Evolutionary conservation across 1,139 yeast species (phyloP).

Genomic region (Pichiaceae sp.): DNA sequence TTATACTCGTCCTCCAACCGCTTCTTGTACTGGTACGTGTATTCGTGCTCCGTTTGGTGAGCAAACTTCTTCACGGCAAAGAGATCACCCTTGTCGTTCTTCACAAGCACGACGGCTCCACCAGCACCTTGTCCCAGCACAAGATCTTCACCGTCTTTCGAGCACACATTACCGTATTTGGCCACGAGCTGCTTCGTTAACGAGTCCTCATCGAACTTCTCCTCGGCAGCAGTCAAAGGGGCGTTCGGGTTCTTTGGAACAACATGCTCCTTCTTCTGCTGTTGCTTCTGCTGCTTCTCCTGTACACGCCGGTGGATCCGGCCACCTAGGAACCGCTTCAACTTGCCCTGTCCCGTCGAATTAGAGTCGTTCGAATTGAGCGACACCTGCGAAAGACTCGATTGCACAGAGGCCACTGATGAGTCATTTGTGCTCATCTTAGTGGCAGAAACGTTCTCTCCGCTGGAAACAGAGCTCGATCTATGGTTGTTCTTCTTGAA

Average conservation of each 20-base stretch:
- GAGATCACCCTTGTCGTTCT: conserved; percentile 27
- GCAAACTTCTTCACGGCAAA: conserved; percentile 69
- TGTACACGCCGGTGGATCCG: background rate
- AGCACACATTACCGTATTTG: conserved; percentile 53
- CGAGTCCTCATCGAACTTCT: conserved; percentile 3
- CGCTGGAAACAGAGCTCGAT: background rate
- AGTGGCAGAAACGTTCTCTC: background rate
- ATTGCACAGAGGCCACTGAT: background rate
- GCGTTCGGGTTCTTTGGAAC: background rate
- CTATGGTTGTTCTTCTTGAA: background rate
- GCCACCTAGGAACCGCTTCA: conserved; percentile 1
- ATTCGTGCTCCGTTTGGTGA: conserved; percentile 41
- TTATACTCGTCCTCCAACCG: conserved; percentile 63
- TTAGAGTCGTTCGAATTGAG: background rate
- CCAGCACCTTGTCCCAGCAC: conserved; percentile 68
- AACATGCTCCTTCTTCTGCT: background rate
- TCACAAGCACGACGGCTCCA: conserved; percentile 49
- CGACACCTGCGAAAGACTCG: background rate
- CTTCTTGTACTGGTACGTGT: conserved; percentile 45
- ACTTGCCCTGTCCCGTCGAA: background rate
- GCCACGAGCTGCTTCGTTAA: conserved; percentile 16
- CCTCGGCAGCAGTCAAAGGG: background rate
- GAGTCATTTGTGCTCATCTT: background rate
- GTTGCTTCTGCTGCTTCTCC: conserved; percentile 1
- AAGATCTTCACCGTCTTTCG: conserved; percentile 25